Conservation (phyloP, 257 asterid species). For the Haberlea rhodopensis region DNA sequence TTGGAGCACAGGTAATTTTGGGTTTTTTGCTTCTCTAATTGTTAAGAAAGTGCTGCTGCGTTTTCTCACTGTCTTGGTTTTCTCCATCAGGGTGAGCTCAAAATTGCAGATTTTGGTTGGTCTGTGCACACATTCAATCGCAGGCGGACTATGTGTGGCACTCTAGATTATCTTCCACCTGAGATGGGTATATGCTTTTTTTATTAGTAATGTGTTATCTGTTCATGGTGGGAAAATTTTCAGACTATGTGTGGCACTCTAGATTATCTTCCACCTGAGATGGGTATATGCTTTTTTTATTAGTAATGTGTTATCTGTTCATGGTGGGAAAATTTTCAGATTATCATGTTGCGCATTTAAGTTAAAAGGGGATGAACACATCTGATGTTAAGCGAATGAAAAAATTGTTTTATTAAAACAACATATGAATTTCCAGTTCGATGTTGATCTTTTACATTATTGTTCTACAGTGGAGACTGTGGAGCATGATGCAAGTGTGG, state of each 20-base stretch:
- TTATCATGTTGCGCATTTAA: not conserved
- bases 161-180: conserved; percentile 96
- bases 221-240: not conserved
- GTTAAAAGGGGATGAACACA: no score
- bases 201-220: conserved; percentile 1
- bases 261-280: conserved; percentile 98
- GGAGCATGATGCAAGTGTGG: conserved; percentile 94
- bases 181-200: conserved; percentile 79
- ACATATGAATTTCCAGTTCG: not conserved
- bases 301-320: conserved; percentile 4
- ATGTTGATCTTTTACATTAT: not conserved
- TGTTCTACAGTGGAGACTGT: conserved; percentile 73
- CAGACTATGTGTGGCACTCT: conserved; percentile 74
- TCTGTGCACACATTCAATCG: conserved; percentile 97
- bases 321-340: not conserved
- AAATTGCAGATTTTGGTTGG: conserved; percentile 98
- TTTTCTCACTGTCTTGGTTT: conserved; percentile 20
- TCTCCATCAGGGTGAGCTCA: conserved; percentile 77
- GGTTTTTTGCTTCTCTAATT: not conserved
- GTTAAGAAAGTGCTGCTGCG: conserved; percentile 9
- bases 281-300: conserved; percentile 56
- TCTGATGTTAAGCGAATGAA: not conserved
- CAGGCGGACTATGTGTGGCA: conserved; percentile 96
- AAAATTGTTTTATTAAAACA: not conserved
- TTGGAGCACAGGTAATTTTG: conserved; percentile 76